Evolutionary conservation across 2,329 filamentous ascomycete species (phyloP).

Genomic region (Mycosphaerella sp.): DNA sequence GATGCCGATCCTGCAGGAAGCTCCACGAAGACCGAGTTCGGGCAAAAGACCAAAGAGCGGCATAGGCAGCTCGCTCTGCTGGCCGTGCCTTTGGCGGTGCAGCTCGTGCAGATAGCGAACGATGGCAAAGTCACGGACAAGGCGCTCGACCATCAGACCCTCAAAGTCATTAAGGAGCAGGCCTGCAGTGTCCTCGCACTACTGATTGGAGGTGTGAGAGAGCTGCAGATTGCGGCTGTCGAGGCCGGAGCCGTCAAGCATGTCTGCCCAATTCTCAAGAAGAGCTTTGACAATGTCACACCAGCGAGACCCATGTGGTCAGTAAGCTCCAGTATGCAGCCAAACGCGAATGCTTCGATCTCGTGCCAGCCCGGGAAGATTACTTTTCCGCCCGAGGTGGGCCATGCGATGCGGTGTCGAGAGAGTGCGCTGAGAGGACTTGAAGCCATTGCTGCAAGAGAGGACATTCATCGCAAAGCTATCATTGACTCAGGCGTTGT

Average conservation of each 20-base stretch:
- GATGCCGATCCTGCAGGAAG: constrained; percentile 33
- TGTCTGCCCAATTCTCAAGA: constrained; percentile 58
- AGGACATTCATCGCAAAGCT: constrained; percentile 75
- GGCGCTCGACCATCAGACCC: constrained; percentile 31
- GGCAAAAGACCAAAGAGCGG: constrained; percentile 35
- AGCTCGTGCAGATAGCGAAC: constrained; percentile 39
- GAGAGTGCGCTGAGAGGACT: constrained; percentile 72
- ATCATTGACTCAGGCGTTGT: constrained; percentile 78
- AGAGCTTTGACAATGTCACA: constrained; percentile 55
- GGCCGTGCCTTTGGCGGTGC: constrained; percentile 44
- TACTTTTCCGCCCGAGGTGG: constrained; percentile 55
- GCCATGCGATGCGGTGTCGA: constrained; percentile 68
- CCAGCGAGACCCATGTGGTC: constrained; percentile 52
- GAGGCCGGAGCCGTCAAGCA: constrained; percentile 60
- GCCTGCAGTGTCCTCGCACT: constrained; percentile 70
- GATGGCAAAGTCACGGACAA: constrained; percentile 15
- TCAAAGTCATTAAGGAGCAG: constrained; percentile 56
- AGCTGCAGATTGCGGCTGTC: constrained; percentile 73
- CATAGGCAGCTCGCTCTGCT: constrained; percentile 41
- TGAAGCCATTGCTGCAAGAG: constrained; percentile 71
- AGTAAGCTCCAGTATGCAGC: constrained; percentile 32
- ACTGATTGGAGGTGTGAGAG: constrained; percentile 69
- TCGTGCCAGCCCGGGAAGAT: constrained; percentile 50
- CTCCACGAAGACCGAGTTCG: constrained; percentile 27
- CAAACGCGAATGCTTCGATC: constrained; percentile 10